Evolutionary conservation across 1,284 basidiomycete genomes (phyloP).

Genomic region (Trichosporon sp.): DNA sequence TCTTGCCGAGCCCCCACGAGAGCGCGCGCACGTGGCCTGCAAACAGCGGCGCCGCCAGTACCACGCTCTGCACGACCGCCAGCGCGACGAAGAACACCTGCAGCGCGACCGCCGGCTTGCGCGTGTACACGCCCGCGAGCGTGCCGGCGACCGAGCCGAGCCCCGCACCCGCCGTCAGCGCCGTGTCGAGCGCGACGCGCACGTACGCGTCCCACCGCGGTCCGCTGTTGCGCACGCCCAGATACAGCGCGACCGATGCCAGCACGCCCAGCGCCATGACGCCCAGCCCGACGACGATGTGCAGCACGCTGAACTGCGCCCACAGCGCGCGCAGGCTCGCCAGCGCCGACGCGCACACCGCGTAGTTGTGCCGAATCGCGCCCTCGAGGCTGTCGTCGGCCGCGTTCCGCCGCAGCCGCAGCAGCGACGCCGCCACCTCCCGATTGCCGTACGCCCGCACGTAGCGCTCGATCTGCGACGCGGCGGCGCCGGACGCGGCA

Average conservation of each 20-base stretch:
- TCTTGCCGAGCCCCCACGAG: constrained; percentile 27
- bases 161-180: constrained; percentile 22
- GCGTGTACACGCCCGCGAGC: constrained; percentile 32
- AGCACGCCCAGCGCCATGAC: constrained; percentile 49
- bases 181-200: constrained; percentile 40
- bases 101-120: constrained; percentile 55
- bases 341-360: constrained; percentile 64
- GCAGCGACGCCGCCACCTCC: constrained; percentile 58
- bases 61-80: constrained; percentile 37
- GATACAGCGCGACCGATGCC: constrained; percentile 44
- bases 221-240: constrained; percentile 40
- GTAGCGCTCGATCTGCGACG: constrained; percentile 71
- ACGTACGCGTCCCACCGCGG: constrained; percentile 44
- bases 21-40: constrained; percentile 11
- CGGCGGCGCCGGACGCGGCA: constrained; percentile 67
- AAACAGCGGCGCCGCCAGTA: constrained; percentile 30
- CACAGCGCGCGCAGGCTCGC: constrained; percentile 75
- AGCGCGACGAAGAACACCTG: constrained; percentile 24
- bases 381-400: constrained; percentile 11
- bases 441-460: constrained; percentile 70
- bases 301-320: constrained; percentile 83
- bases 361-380: constrained; percentile 28
- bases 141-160: constrained; percentile 34
- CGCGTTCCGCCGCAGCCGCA: not conserved
- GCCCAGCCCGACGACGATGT: constrained; percentile 64